Evolutionary conservation across 1,284 basidiomycete genomes (phyloP), one percentile per base, ranked within the genome.

Genomic region (Boletus semigastroideus): DNA sequence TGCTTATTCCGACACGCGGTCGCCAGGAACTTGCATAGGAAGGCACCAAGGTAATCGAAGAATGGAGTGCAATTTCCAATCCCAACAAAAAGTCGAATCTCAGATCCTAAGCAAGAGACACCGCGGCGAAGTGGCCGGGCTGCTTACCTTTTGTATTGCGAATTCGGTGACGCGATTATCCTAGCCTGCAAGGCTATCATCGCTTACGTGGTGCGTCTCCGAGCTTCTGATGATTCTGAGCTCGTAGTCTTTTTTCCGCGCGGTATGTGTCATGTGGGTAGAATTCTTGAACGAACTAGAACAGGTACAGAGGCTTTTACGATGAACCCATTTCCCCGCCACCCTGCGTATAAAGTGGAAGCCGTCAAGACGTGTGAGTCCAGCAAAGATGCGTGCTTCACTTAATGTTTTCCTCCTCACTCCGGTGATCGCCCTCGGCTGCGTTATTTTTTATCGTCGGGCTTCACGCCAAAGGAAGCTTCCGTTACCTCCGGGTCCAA

Each of bases 401-500:
- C 45, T 48, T n/a, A 17, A 43, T 33, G 4, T 53, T 37, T 42
- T 51, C 17, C 22, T 61, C 25, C 33, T 67, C 37, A 6, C 37
- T 19, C 14, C 28, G n/a, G 16, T 61, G 16, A 17, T 54, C 31
- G 14, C 49, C n/a, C 22, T 68, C n/a, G 51, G 54, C 20, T 66
- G 51, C 11, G 49, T 25, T 38, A 36, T 55, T 46, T 43, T 22
- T 37, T 53, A 39, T 41, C 27, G 34, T 42, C 60, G 49, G 8
- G 31, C 36, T 31, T 41, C 49, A 20, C 53, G 52, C 41, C 25
- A 54, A 13, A 56, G 31, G 43, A 44, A 45, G 5, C 46, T 64
- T 31, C 59, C 65, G 9, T 48, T 72, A 20, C 72, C 72, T 0
- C 71, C 71, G 0, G 72, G 72, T 14, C 71, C 71, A 34, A 50